Base-by-base conservation (phyloP, 164 flowering plant species). In the Magnolia officinalis region DNA sequence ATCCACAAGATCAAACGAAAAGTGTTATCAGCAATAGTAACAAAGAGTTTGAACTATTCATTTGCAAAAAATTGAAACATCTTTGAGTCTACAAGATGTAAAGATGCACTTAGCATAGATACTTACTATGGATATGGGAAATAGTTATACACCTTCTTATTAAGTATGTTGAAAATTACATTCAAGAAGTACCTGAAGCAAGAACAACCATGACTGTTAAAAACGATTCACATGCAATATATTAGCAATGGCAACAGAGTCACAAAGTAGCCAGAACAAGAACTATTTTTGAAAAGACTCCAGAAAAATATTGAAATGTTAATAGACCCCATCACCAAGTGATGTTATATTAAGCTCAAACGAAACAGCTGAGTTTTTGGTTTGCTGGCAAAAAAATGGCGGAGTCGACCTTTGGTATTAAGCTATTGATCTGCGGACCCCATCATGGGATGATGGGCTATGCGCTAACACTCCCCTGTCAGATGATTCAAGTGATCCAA, bases 41-140 rank as follows among this genome's bases (percentile, higher is more conserved):
- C 71, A n/a, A 64, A 2, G 67, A 64, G 23, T 8, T 64, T 20
- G 24, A 2, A 67, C 23, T 7, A n/a, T 8, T 71, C 26, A 71
- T 71, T 9, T 71, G 29, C 45, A 20, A 8, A 16, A 72, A 72
- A 8, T 8, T 20, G 49, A 72, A 72, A 20, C 29, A 24, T 24
- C 21, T 66, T 24, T 24, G 16, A 66, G 8, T 18, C 24, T 51
- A 73, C 21, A 6, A 19, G 20, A 20, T 8, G 20, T 5, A 58
- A 37, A 20, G 45, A 59, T 31, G n/a, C 24, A 67, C 8, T 19
- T 64, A 67, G 50, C 4, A 37, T 74, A 76, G 63, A 4, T 31
- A 81, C 92, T 81, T 84, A 88, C 92, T 82, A 89, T 82, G 92
- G 92, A 78, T 88, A 89, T 72, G 92, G 92, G 81, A 89, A 89